Conservation (phyloP, 208 protist species). For the Leishmania turanica region DNA sequence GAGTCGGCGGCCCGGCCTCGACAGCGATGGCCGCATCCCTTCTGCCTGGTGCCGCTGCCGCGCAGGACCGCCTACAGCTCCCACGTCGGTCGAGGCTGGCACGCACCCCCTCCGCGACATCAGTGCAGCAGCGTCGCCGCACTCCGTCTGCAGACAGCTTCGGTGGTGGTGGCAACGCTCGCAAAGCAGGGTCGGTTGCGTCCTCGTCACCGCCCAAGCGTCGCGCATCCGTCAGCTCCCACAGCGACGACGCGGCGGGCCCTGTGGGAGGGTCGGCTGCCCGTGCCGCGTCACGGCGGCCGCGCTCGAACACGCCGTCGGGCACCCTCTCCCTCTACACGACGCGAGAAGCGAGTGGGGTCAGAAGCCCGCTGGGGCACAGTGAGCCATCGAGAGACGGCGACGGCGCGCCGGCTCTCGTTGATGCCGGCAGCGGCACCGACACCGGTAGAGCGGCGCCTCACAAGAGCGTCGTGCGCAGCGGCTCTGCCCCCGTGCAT, state of each 20-base stretch:
- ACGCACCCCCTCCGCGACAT: slow-evolving; percentile 10
- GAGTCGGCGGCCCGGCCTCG: neutral
- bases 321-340: slow-evolving; percentile 14
- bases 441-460: neutral
- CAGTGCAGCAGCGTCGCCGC: slow-evolving; percentile 7
- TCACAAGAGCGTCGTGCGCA: neutral
- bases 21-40: slow-evolving; percentile 27
- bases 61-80: slow-evolving; percentile 20
- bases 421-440: neutral
- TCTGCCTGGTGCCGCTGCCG: slow-evolving; percentile 24
- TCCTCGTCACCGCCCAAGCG: slow-evolving; percentile 11
- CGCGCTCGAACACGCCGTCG: slow-evolving; percentile 11
- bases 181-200: neutral
- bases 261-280: neutral
- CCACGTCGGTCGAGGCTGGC: slow-evolving; percentile 8
- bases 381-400: too few relatives aligned
- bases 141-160: slow-evolving; percentile 3
- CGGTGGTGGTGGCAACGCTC: neutral
- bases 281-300: neutral
- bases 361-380: neutral
- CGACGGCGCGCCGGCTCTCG: neutral
- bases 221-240: neutral
- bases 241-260: neutral
- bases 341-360: slow-evolving; percentile 1
- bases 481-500: slow-evolving; percentile 5